A percentile compares a stretch with the other conserved stretches of the same genome.
Evolutionary conservation across 345 rosid species (phyloP).

Genomic region (Rhodomyrtus tomentosa): DNA sequence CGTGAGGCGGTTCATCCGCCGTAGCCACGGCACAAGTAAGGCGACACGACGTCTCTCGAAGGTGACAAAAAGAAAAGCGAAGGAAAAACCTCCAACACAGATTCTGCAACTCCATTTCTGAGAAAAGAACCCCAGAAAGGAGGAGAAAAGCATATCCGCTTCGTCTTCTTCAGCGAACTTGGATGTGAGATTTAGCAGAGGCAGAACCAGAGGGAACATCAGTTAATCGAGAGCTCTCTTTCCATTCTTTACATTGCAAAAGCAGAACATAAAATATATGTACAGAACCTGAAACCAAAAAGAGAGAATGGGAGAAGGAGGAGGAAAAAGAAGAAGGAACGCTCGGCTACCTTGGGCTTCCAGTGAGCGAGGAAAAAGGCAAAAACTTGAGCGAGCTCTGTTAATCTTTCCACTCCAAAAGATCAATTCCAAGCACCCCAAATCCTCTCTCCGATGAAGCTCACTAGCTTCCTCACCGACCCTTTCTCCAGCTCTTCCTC

Average conservation of each 20-base stretch:
- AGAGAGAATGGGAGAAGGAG: not conserved
- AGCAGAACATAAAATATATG: not conserved
- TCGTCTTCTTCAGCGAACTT: not conserved
- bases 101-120: not conserved
- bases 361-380: not conserved
- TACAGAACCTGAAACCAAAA: not conserved
- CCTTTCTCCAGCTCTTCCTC: conserved; percentile 29
- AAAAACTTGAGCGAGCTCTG: not conserved
- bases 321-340: not conserved
- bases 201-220: not conserved
- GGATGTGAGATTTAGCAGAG: not conserved
- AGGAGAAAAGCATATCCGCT: not conserved
- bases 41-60: not conserved
- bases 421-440: conserved; percentile 49
- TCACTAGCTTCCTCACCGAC: conserved; percentile 34
- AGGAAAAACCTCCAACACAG: not conserved
- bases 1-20: not conserved
- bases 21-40: not conserved
- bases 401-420: not conserved
- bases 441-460: conserved; percentile 61
- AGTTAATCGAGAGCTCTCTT: not conserved
- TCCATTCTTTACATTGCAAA: not conserved
- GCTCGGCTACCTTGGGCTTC: not conserved
- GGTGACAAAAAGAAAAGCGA: not conserved
- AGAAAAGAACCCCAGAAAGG: not conserved